phyloP scores from a whole-genome alignment of 1,284 basidiomycete genomes.

The Vanrija humicola region DNA sequence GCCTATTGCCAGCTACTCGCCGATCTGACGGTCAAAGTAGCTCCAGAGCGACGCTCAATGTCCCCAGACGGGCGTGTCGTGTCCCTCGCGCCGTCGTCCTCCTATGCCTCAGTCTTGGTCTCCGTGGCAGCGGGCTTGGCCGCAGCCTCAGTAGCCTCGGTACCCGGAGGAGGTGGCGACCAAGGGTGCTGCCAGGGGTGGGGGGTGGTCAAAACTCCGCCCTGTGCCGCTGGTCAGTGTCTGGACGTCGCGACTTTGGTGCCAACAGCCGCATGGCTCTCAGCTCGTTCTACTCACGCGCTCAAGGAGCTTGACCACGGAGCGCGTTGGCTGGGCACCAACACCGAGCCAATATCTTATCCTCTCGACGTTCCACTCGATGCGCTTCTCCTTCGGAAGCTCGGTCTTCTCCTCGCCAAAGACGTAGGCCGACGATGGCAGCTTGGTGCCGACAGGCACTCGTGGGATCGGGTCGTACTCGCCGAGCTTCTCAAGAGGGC shows the following conservation, averaged over 20 bases:
- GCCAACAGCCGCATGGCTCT: not conserved
- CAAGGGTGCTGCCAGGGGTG: constrained; percentile 45
- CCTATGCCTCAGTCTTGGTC: not conserved
- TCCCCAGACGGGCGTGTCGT: too few relatives aligned
- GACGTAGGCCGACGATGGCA: constrained; percentile 43
- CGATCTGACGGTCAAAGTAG: not conserved
- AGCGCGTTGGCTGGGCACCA: constrained; percentile 76
- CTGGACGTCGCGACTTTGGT: not conserved
- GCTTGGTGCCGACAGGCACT: constrained; percentile 19
- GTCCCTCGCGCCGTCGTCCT: not conserved
- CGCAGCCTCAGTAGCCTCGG: not conserved
- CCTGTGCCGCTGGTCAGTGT: constrained; percentile 22
- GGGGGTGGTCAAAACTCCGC: constrained; percentile 36
- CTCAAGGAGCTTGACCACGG: constrained; percentile 72
- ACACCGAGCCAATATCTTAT: constrained; percentile 84
- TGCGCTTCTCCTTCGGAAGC: constrained; percentile 59
- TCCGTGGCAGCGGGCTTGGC: not conserved
- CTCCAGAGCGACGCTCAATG: not conserved
- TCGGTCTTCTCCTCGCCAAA: constrained; percentile 20
- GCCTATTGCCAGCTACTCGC: too few relatives aligned
- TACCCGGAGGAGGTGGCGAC: constrained; percentile 16
- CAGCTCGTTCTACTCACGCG: constrained; percentile 57
- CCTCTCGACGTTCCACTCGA: constrained; percentile 86
- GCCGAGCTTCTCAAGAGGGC: constrained; percentile 84
- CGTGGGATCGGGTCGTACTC: constrained; percentile 69